A percentile compares a stretch with the other conserved stretches of the same genome.
phyloP scores from a whole-genome alignment of 768 basidiomycete genomes.

The Rhodotorula diobovata region DNA sequence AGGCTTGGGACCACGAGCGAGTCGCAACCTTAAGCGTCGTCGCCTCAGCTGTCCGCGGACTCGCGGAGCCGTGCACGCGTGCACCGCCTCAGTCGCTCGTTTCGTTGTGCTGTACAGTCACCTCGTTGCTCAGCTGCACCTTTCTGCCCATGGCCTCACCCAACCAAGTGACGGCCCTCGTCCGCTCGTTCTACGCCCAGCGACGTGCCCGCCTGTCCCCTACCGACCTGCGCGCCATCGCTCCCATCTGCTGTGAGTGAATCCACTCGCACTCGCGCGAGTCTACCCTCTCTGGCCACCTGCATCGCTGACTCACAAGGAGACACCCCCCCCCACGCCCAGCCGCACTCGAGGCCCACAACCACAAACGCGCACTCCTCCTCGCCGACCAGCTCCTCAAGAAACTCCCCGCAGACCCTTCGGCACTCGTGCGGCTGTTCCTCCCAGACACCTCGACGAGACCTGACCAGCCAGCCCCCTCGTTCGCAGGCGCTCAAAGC shows the following conservation, averaged over 20 bases:
- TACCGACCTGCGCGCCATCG: conserved; percentile 15
- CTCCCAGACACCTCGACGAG: accelerated
- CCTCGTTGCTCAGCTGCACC: too few species aligned
- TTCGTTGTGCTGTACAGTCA: too few species aligned
- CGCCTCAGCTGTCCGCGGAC: too few species aligned
- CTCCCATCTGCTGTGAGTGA: conserved; percentile 16
- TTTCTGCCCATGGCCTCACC: background rate
- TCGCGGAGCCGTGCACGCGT: too few species aligned
- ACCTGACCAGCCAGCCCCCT: too few species aligned
- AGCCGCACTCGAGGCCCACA: conserved; percentile 26
- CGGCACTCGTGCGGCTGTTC: conserved; percentile 12
- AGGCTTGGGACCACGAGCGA: too few species aligned
- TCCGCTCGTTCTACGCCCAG: conserved; percentile 13
- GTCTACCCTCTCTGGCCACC: background rate
- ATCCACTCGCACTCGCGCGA: background rate
- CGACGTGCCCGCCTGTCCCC: background rate
- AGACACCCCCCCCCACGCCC: background rate
- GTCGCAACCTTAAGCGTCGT: too few species aligned
- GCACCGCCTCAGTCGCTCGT: too few species aligned
- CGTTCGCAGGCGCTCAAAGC: conserved; percentile 27
- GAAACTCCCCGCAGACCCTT: conserved; percentile 4
- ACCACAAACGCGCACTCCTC: conserved; percentile 24
- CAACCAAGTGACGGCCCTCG: background rate
- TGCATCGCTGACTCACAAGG: background rate
- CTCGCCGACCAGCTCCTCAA: conserved; percentile 30